Evolutionary conservation across 495 filamentous ascomycete genomes (phyloP).

Genomic region (Podospora comata): DNA sequence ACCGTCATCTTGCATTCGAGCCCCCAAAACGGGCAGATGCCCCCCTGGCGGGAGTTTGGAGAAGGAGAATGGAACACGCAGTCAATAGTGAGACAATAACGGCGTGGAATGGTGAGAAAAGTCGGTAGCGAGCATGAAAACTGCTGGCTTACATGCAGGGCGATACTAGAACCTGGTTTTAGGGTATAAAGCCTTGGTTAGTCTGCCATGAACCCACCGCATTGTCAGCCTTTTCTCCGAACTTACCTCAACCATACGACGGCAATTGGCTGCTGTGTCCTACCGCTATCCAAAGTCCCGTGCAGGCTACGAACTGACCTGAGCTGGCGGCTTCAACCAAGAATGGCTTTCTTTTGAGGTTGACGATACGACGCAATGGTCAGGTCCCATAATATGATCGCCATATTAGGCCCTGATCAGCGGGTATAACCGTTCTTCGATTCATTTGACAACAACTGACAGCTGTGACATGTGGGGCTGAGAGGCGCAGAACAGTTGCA

Average conservation of each 20-base stretch:
- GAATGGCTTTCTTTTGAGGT: neutral
- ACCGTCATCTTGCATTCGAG: neutral
- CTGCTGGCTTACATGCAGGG: neutral
- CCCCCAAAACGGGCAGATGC: neutral
- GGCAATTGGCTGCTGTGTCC: conserved; percentile 1
- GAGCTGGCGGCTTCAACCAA: neutral
- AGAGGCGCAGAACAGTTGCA: neutral
- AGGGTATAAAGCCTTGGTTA: neutral
- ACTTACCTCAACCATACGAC: neutral
- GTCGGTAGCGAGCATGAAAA: neutral
- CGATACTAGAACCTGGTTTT: neutral
- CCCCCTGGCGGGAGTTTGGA: neutral
- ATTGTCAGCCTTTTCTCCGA: neutral
- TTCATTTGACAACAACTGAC: neutral
- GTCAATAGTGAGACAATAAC: too few relatives aligned
- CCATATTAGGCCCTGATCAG: neutral
- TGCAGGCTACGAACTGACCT: neutral
- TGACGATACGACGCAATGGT: neutral
- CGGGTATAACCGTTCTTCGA: neutral
- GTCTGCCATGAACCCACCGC: neutral
- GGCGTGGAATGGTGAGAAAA: neutral
- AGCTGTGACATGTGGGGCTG: neutral
- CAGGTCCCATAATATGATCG: neutral
- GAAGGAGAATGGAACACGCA: neutral
- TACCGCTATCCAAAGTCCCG: neutral